phyloP scores from a whole-genome alignment of 495 filamentous ascomycete genomes.

The Penicillium subrubescens region DNA sequence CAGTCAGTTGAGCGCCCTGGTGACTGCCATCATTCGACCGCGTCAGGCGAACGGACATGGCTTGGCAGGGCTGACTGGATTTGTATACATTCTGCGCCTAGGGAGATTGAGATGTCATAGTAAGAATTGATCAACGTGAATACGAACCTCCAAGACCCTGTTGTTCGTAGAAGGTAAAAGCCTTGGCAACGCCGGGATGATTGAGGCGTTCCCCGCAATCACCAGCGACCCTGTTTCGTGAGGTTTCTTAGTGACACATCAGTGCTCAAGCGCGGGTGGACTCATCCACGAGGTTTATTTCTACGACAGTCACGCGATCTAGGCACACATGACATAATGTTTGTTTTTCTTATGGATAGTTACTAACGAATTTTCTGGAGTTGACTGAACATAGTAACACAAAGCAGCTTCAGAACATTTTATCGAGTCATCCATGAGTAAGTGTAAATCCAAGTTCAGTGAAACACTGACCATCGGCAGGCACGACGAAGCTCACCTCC shows the following conservation, averaged over 20 bases:
- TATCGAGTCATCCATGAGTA: no score
- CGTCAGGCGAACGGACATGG: slow-evolving; percentile 12
- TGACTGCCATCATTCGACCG: slow-evolving; percentile 16
- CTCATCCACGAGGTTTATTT: background rate
- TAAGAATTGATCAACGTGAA: background rate
- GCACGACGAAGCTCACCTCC: no score
- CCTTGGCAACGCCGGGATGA: background rate
- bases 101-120: background rate
- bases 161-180: background rate
- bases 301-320: background rate
- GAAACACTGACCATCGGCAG: no score
- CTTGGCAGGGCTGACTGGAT: slow-evolving; percentile 1
- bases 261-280: background rate
- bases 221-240: background rate
- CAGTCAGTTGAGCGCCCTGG: background rate
- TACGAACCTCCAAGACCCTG: background rate
- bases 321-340: background rate
- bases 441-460: no score
- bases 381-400: background rate
- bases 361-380: background rate
- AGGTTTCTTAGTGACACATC: background rate
- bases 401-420: background rate
- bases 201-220: background rate
- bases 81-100: background rate
- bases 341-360: background rate